Conservation (phyloP, 1,139 yeast species). For the Candida sp. region DNA sequence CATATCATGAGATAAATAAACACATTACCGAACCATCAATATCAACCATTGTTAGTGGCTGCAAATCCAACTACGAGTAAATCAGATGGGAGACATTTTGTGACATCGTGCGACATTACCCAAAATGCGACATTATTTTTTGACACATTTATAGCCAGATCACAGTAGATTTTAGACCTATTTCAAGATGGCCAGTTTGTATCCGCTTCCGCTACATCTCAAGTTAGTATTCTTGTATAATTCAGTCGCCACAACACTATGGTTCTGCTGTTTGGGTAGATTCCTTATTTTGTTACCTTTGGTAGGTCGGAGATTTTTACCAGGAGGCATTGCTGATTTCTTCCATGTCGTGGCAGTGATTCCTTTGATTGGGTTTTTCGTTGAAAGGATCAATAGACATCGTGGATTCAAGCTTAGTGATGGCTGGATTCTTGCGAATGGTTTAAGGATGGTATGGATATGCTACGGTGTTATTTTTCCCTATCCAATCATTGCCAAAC, state of each 20-base stretch:
- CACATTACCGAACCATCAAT: no score
- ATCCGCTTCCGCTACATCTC: slow-evolving; percentile 31
- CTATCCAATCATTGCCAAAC: slow-evolving; percentile 49
- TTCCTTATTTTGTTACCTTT: slow-evolving; percentile 53
- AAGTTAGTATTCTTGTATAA: slow-evolving; percentile 35
- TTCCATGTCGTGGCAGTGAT: slow-evolving; percentile 41
- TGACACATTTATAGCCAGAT: not conserved
- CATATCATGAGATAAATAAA: no score
- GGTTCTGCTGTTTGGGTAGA: slow-evolving; percentile 51
- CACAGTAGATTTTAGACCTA: not conserved
- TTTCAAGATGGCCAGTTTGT: slow-evolving; percentile 23
- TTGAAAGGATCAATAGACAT: slow-evolving; percentile 12
- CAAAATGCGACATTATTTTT: not conserved
- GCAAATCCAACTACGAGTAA: no score
- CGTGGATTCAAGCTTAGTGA: slow-evolving; percentile 9
- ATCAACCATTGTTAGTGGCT: no score
- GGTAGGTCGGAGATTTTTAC: slow-evolving; percentile 58
- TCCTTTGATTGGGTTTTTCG: slow-evolving; percentile 28
- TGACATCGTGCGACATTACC: no score
- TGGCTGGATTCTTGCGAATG: slow-evolving; percentile 29
- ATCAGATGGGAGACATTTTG: no score
- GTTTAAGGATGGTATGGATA: slow-evolving; percentile 35
- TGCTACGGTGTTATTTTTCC: slow-evolving; percentile 46
- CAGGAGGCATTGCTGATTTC: slow-evolving; percentile 70
- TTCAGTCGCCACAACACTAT: slow-evolving; percentile 39